Conservation (phyloP, 2,329 filamentous ascomycete species). For the Zymoseptoria crescenta region DNA sequence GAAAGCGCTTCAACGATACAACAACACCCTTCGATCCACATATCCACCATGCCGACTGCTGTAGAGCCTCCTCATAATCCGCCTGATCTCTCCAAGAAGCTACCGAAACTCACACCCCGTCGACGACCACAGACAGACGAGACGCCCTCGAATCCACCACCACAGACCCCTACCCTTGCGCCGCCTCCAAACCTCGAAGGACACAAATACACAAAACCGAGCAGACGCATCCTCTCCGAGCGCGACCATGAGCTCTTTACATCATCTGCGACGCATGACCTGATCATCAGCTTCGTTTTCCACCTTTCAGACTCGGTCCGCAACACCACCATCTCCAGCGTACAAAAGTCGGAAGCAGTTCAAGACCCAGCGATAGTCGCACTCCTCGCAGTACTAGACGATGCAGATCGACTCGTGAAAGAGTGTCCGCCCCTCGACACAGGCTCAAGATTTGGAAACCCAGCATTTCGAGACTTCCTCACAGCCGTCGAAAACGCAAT, state of each 20-base stretch:
- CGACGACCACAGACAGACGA: conserved; percentile 44
- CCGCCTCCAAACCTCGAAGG: conserved; percentile 52
- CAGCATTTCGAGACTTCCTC: conserved; percentile 75
- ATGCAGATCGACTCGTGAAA: conserved; percentile 58
- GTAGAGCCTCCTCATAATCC: conserved; percentile 13
- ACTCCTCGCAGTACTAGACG: conserved; percentile 62
- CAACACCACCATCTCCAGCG: conserved; percentile 56
- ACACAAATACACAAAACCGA: conserved; percentile 56
- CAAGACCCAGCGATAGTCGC: conserved; percentile 54
- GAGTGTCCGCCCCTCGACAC: conserved; percentile 75
- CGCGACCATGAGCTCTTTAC: conserved; percentile 77
- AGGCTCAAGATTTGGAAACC: conserved; percentile 90
- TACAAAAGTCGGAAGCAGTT: conserved; percentile 44
- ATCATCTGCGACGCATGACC: conserved; percentile 62
- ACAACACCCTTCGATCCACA: neutral
- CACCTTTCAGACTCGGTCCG: conserved; percentile 73
- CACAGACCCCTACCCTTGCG: conserved; percentile 67
- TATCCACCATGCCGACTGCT: conserved; percentile 8
- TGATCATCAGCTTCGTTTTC: conserved; percentile 81
- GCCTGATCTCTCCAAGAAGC: conserved; percentile 48
- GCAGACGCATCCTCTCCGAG: conserved; percentile 70
- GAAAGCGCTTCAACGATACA: neutral
- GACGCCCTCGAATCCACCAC: conserved; percentile 47
- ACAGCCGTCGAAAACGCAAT: conserved; percentile 49
- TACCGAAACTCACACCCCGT: conserved; percentile 62